Percentiles rank a stretch among this genome's conserved stretches.
Evolutionary conservation across 2,329 filamentous ascomycete species (phyloP).

Genomic region (Cladorrhinum sp.): DNA sequence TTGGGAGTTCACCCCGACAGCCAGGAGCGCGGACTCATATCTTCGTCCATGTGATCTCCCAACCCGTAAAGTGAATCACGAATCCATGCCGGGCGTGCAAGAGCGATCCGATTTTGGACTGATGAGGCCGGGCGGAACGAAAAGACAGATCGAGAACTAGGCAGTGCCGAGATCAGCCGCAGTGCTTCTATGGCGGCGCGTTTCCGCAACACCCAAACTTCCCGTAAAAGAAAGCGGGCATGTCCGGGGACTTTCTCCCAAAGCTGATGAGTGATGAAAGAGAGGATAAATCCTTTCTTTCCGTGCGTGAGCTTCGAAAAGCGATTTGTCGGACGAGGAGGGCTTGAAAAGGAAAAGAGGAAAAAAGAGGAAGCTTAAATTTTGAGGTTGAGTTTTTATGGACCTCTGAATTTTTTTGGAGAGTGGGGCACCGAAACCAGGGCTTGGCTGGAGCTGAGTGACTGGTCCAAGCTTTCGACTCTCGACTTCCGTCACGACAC

Average conservation of each 20-base stretch:
- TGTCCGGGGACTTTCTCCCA: constrained; percentile 99
- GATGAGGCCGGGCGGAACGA: constrained; percentile 32
- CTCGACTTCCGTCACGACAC: background rate
- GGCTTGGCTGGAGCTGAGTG: background rate
- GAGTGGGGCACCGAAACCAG: constrained; percentile 6
- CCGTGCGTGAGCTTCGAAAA: constrained; percentile 93
- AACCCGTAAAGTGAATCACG: constrained; percentile 28
- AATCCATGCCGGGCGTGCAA: constrained; percentile 26
- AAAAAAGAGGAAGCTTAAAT: constrained; percentile 19
- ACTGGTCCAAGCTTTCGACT: constrained; percentile 8
- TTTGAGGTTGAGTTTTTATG: constrained; percentile 10
- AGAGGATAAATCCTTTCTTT: constrained; percentile 45
- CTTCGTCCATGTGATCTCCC: constrained; percentile 68
- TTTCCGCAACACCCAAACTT: constrained; percentile 70
- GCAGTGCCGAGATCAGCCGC: constrained; percentile 73
- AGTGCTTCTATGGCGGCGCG: constrained; percentile 99
- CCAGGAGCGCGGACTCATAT: constrained; percentile 74
- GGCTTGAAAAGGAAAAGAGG: constrained; percentile 48
- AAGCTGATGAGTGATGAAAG: constrained; percentile 57
- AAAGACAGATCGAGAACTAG: constrained; percentile 45
- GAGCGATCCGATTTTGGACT: constrained; percentile 30
- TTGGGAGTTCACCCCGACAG: constrained; percentile 24
- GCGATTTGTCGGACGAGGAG: constrained; percentile 92
- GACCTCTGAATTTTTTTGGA: background rate
- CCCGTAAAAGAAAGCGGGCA: constrained; percentile 34